Evolutionary conservation across 805 yeast species (phyloP).

Genomic region (Hermanozyma aechmeae): DNA sequence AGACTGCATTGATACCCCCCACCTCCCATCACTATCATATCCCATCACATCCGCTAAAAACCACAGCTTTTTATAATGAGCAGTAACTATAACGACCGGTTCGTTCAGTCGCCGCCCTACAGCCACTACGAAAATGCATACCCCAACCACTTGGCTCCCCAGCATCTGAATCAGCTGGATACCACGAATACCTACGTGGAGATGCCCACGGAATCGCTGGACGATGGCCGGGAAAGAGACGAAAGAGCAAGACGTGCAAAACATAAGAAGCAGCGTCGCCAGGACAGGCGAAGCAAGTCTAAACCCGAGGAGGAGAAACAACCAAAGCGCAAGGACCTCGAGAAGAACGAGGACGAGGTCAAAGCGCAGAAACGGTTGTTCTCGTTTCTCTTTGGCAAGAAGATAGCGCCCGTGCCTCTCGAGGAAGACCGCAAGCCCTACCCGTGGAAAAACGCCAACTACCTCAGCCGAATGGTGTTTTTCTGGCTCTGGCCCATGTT

Average conservation of each 20-base stretch:
- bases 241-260: too few relatives aligned
- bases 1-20: not conserved
- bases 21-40: not conserved
- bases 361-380: slow-evolving; percentile 42
- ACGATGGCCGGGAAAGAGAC: too few relatives aligned
- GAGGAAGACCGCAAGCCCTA: slow-evolving; percentile 42
- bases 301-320: too few relatives aligned
- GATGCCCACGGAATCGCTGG: too few relatives aligned
- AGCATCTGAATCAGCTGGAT: not conserved
- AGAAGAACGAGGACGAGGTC: slow-evolving; percentile 13
- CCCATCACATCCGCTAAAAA: not conserved
- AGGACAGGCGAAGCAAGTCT: too few relatives aligned
- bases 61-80: not conserved
- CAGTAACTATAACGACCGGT: not conserved
- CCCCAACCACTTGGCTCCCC: not conserved
- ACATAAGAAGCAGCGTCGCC: too few relatives aligned
- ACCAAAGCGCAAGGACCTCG: too few relatives aligned
- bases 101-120: not conserved
- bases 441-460: slow-evolving; percentile 29
- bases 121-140: not conserved
- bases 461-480: slow-evolving; percentile 28
- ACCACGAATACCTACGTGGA: not conserved
- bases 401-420: slow-evolving; percentile 41
- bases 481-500: slow-evolving; percentile 32
- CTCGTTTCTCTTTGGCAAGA: slow-evolving; percentile 39